These are phyloP conservation scores for Penicillium odoratum DNA, from an alignment of 495 filamentous ascomycete genomes.

Conservation along the genomic window DNA sequence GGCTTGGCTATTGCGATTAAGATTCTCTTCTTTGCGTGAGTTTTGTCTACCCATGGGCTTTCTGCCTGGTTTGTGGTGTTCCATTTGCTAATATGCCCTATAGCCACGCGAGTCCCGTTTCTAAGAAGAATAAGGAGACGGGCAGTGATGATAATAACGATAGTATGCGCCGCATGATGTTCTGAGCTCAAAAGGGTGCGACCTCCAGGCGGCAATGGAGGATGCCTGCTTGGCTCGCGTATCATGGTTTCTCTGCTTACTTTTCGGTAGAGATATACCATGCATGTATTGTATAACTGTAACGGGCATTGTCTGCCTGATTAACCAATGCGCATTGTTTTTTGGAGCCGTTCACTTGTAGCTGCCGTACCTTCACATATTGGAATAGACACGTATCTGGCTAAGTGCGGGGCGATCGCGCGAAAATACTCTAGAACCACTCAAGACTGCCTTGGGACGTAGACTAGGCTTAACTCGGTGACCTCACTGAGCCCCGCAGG, in stretches of 20 bases:
- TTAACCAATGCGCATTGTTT: not conserved
- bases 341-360: not conserved
- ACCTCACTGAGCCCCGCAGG: not conserved
- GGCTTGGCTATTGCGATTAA: slow-evolving; percentile 91
- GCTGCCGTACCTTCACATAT: not conserved
- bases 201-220: slow-evolving; percentile 5
- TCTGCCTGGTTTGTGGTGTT: not conserved
- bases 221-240: slow-evolving; percentile 20
- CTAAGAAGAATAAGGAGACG: slow-evolving; percentile 49
- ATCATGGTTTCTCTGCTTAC: slow-evolving; percentile 19
- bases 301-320: not conserved
- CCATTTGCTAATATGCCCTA: slow-evolving; percentile 18
- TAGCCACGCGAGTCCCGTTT: slow-evolving; percentile 64
- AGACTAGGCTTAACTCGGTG: not conserved
- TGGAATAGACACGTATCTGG: not conserved
- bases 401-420: not conserved
- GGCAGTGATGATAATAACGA: slow-evolving; percentile 26
- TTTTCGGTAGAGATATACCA: slow-evolving; percentile 10
- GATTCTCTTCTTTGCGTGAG: slow-evolving; percentile 88
- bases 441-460: not conserved
- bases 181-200: slow-evolving; percentile 9
- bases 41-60: slow-evolving; percentile 9
- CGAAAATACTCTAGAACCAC: not conserved
- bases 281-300: slow-evolving; percentile 19
- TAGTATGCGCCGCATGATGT: slow-evolving; percentile 36